A percentile compares a stretch with the other conserved stretches of the same genome.
These are phyloP conservation scores for Tricholoma sp. DNA, from an alignment of 768 basidiomycete genomes.

Conservation along the genomic window DNA sequence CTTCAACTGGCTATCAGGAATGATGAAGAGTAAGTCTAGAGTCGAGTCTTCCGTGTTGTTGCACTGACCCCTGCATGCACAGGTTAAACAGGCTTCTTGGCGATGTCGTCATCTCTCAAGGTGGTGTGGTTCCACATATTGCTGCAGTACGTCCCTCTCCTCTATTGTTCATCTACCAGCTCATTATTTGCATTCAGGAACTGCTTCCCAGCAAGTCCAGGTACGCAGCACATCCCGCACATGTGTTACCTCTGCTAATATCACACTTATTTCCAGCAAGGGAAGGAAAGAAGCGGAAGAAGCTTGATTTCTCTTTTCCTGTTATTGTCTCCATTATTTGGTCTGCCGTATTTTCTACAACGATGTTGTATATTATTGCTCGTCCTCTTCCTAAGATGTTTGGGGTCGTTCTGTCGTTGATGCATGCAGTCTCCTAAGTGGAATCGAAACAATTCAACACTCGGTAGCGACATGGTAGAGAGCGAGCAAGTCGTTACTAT, in stretches of 20 bases:
- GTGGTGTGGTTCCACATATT: constrained; percentile 88
- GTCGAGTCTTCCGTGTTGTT: neutral
- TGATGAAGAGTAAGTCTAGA: constrained; percentile 69
- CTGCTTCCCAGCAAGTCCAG: constrained; percentile 37
- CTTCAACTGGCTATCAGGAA: constrained; percentile 92
- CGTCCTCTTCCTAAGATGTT: neutral
- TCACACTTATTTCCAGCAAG: constrained; percentile 21
- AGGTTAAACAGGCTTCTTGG: constrained; percentile 70
- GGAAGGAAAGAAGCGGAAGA: constrained; percentile 38
- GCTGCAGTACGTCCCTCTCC: constrained; percentile 30
- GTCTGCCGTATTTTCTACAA: constrained; percentile 12
- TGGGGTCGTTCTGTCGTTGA: no score
- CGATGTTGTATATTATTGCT: constrained; percentile 5
- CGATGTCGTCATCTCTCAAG: constrained; percentile 89
- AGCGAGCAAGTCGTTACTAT: no score
- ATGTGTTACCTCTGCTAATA: neutral
- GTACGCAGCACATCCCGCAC: constrained; percentile 12
- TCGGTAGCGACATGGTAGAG: no score
- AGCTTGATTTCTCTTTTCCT: constrained; percentile 7
- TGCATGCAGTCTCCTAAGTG: no score
- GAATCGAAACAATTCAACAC: no score
- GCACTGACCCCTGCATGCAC: constrained; percentile 4
- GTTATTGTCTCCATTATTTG: constrained; percentile 14
- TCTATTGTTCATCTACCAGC: neutral
- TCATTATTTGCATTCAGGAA: constrained; percentile 25